A percentile compares a stretch with the other conserved stretches of the same genome.
These are phyloP conservation scores for Lotus japonicus DNA, from an alignment of 306 rosid genomes.

Conservation along the genomic window DNA sequence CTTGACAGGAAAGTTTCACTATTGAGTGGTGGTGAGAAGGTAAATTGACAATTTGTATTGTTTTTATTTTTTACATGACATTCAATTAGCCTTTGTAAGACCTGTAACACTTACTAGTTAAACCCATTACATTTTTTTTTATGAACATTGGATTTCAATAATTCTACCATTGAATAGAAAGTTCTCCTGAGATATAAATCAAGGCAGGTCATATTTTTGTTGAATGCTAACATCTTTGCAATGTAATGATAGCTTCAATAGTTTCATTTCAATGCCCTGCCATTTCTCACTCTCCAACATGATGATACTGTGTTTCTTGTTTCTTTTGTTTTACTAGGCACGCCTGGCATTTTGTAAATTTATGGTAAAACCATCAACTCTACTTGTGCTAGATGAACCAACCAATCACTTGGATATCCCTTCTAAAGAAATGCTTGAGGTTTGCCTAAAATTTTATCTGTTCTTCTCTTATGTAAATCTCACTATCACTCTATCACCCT, in stretches of 20 bases:
- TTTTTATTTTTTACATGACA: background rate
- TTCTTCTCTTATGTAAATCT: constrained; percentile 1
- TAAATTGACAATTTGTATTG: constrained; percentile 15
- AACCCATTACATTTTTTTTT: background rate
- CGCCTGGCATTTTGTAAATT: constrained; percentile 88
- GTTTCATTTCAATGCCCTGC: background rate
- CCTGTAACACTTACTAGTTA: background rate
- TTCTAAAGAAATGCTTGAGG: constrained; percentile 97
- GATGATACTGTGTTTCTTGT: too few species aligned
- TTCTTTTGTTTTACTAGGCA: constrained; percentile 47
- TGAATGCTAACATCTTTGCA: background rate
- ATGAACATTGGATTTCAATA: background rate
- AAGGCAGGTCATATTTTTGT: background rate
- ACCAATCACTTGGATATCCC: constrained; percentile 97
- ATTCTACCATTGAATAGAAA: background rate
- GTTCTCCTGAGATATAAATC: background rate
- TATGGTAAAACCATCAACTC: constrained; percentile 82
- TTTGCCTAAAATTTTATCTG: constrained; percentile 12
- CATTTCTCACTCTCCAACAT: background rate
- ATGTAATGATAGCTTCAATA: background rate
- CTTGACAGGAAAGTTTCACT: constrained; percentile 84
- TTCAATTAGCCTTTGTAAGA: background rate
- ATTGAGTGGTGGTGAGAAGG: constrained; percentile 96
- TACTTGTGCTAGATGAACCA: constrained; percentile 83
- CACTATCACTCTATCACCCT: background rate